phyloP scores from a whole-genome alignment of 2,329 filamentous ascomycete species.

The Tolypocladium album region DNA sequence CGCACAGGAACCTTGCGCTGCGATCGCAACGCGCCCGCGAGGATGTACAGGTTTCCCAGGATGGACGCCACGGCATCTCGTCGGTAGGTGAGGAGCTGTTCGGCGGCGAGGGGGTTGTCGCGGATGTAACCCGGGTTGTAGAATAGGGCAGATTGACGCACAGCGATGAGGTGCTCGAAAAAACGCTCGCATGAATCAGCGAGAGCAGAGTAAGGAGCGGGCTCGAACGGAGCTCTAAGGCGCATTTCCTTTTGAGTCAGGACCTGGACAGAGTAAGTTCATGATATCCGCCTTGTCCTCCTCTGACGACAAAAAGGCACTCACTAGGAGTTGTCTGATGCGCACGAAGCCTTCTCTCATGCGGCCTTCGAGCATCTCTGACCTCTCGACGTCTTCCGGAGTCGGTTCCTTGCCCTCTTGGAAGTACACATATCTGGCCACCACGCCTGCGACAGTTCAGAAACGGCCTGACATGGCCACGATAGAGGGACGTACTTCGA shows the following conservation, averaged over 20 bases:
- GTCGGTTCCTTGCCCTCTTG: slow-evolving; percentile 41
- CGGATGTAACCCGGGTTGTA: slow-evolving; percentile 43
- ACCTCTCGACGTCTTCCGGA: slow-evolving; percentile 36
- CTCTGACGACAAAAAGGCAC: background rate
- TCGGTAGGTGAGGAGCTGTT: slow-evolving; percentile 36
- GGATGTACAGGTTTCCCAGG: slow-evolving; percentile 45
- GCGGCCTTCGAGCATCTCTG: slow-evolving; percentile 47
- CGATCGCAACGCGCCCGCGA: slow-evolving; percentile 43
- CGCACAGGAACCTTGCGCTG: slow-evolving; percentile 37
- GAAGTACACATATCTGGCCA: slow-evolving; percentile 49
- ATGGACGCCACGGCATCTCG: slow-evolving; percentile 48
- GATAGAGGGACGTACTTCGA: slow-evolving; percentile 24
- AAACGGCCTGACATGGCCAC: background rate
- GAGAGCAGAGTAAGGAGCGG: slow-evolving; percentile 43
- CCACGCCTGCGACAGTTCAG: slow-evolving; percentile 25
- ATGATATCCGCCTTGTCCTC: background rate
- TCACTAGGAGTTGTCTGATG: slow-evolving; percentile 42
- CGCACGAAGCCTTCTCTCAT: slow-evolving; percentile 50
- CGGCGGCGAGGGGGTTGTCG: slow-evolving; percentile 36
- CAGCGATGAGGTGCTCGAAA: slow-evolving; percentile 47
- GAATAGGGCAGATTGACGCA: slow-evolving; percentile 46
- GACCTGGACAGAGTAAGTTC: slow-evolving; percentile 15
- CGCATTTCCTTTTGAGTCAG: slow-evolving; percentile 50
- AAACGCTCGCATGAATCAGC: slow-evolving; percentile 46
- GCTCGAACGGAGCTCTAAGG: slow-evolving; percentile 45